Evolutionary conservation across 441 rosid genomes (phyloP).

Genomic region (Populus hybrid): DNA sequence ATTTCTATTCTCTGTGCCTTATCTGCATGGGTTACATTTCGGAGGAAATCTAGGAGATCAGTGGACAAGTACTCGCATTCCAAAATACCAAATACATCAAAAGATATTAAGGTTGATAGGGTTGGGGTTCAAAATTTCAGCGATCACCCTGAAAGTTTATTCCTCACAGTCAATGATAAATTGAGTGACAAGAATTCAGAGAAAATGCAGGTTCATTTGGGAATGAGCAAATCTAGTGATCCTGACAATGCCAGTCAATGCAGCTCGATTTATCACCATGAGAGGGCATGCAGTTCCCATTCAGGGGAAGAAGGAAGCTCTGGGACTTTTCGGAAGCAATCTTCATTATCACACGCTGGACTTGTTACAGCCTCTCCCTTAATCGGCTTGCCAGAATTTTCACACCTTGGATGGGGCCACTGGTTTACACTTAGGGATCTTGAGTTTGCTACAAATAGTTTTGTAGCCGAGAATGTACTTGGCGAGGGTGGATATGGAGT

Average conservation of each 20-base stretch:
- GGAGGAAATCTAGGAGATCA: constrained; percentile 53
- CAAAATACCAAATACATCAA: constrained; percentile 73
- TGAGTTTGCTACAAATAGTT: constrained; percentile 74
- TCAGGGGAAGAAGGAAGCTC: constrained; percentile 94
- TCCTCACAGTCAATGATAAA: constrained; percentile 50
- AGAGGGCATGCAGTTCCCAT: constrained; percentile 65
- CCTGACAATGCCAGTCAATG: constrained; percentile 77
- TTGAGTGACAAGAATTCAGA: constrained; percentile 59
- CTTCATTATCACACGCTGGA: constrained; percentile 47
- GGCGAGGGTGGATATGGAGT: constrained; percentile 99
- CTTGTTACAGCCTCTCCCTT: constrained; percentile 73
- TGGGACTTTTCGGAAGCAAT: constrained; percentile 54
- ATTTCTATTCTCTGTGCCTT: constrained; percentile 61
- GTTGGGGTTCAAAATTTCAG: constrained; percentile 44
- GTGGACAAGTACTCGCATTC: constrained; percentile 49
- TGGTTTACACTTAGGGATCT: constrained; percentile 99
- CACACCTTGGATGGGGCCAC: constrained; percentile 99
- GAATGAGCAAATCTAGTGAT: constrained; percentile 64
- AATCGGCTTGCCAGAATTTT: constrained; percentile 82
- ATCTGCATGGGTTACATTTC: constrained; percentile 60
- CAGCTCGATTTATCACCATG: constrained; percentile 64
- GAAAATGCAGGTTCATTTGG: constrained; percentile 54
- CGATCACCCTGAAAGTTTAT: constrained; percentile 38
- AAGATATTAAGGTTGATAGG: constrained; percentile 85
- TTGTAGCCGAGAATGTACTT: constrained; percentile 72